Conservation (phyloP, 1,284 basidiomycete genomes). For the Moniliella sp. region DNA sequence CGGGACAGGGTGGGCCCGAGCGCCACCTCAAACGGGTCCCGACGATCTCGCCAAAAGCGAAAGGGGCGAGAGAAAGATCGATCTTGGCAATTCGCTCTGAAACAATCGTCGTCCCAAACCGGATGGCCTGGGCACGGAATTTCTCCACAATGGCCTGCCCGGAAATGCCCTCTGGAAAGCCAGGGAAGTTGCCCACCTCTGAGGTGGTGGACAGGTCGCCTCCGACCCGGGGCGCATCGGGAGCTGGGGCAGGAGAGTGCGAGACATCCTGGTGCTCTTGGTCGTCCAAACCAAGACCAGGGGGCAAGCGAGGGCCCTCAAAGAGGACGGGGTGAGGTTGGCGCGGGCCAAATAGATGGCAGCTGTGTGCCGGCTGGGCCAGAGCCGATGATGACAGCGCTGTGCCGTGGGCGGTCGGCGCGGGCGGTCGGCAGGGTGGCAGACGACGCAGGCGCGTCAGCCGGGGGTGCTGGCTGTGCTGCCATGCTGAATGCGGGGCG, state of each 20-base stretch:
- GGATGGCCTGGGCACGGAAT: constrained; percentile 48
- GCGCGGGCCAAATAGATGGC: constrained; percentile 92
- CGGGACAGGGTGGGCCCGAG: constrained; percentile 53
- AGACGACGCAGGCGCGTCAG: too few relatives aligned
- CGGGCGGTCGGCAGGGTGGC: too few relatives aligned
- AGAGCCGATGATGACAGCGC: constrained; percentile 85
- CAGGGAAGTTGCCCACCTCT: constrained; percentile 64
- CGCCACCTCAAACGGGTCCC: too few relatives aligned
- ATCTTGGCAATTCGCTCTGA: constrained; percentile 90
- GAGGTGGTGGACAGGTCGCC: constrained; percentile 96
- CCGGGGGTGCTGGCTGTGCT: too few relatives aligned
- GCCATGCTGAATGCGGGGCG: too few relatives aligned
- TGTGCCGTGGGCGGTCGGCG: too few relatives aligned
- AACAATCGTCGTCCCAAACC: constrained; percentile 81
- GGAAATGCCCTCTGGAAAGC: constrained; percentile 85
- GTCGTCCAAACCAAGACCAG: too few relatives aligned
- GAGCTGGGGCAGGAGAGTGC: too few relatives aligned
- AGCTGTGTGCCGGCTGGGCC: constrained; percentile 57
- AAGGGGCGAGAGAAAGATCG: constrained; percentile 81
- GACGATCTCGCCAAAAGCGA: constrained; percentile 89
- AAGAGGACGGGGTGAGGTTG: constrained; percentile 76
- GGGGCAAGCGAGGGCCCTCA: too few relatives aligned
- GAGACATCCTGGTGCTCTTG: too few relatives aligned
- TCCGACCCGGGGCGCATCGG: constrained; percentile 88
- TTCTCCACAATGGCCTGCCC: constrained; percentile 97